Percentiles rank a stretch among this genome's conserved stretches.
phyloP scores from a whole-genome alignment of 2,329 filamentous ascomycete genomes.

The Aspergillus brasiliensis region DNA sequence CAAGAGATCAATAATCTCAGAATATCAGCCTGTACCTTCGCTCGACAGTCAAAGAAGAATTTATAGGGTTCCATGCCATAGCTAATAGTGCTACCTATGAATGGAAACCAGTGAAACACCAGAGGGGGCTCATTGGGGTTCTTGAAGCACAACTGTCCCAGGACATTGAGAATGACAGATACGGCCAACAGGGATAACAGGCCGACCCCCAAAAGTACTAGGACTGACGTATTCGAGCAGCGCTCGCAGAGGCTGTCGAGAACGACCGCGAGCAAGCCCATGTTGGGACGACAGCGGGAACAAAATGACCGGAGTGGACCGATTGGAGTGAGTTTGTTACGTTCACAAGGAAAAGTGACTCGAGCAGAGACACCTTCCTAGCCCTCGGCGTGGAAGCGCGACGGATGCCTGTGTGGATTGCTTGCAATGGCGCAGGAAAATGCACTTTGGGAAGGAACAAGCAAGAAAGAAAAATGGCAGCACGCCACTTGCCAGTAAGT shows the following conservation, averaged over 20 bases:
- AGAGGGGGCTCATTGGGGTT: conserved; percentile 76
- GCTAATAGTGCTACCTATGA: conserved; percentile 86
- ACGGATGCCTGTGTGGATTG: background rate
- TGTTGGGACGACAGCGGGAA: conserved; percentile 27
- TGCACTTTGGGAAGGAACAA: background rate
- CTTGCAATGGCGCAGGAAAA: background rate
- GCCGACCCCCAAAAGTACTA: conserved; percentile 48
- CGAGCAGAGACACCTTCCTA: conserved; percentile 13
- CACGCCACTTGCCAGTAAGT: background rate
- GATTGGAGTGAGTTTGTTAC: background rate
- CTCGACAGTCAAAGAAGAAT: conserved; percentile 65
- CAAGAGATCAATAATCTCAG: background rate
- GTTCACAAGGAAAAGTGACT: conserved; percentile 10
- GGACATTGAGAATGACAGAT: conserved; percentile 74
- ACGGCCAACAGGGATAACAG: conserved; percentile 53
- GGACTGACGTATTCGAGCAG: conserved; percentile 50
- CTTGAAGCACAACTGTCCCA: conserved; percentile 76
- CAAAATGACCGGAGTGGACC: background rate
- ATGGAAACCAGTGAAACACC: conserved; percentile 66
- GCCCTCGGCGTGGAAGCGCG: background rate
- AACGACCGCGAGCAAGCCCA: conserved; percentile 56
- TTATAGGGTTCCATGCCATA: conserved; percentile 84
- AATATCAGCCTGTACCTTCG: conserved; percentile 62
- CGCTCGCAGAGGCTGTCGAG: conserved; percentile 48
- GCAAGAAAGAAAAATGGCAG: background rate